Conservation (phyloP, 371 early-diverging fungal genomes). For the Gilbertella persicaria region DNA sequence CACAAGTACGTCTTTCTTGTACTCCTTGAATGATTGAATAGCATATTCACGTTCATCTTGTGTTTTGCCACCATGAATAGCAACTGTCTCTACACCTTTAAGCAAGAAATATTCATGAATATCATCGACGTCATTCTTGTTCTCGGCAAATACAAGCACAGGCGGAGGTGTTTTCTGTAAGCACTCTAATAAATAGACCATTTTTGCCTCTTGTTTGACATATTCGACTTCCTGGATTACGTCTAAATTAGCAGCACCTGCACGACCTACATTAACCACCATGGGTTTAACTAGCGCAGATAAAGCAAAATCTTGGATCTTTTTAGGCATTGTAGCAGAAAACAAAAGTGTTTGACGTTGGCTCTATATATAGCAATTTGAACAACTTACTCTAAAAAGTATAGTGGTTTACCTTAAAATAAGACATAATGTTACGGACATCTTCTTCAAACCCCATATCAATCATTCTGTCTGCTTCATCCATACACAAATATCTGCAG, state of each 20-base stretch:
- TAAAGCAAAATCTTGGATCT: conserved; percentile 93
- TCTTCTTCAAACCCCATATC: conserved; percentile 98
- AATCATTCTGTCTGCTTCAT: conserved; percentile 99
- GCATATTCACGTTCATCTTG: conserved; percentile 85
- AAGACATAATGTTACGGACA: conserved; percentile 91
- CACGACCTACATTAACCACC: conserved; percentile 98
- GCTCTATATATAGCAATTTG: conserved; percentile 25
- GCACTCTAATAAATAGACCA: conserved; percentile 88
- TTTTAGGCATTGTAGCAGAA: conserved; percentile 98
- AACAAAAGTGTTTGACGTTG: conserved; percentile 91
- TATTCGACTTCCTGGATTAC: conserved; percentile 98
- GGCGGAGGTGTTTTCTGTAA: conserved; percentile 95
- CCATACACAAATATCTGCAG: conserved; percentile 90
- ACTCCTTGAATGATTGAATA: conserved; percentile 77
- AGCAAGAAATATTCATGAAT: conserved; percentile 93
- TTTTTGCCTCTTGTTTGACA: conserved; percentile 94
- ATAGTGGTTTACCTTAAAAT: conserved; percentile 70
- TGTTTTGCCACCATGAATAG: conserved; percentile 94
- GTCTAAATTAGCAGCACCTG: conserved; percentile 96
- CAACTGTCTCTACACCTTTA: conserved; percentile 93
- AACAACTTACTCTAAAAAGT: no score
- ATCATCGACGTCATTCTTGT: conserved; percentile 99
- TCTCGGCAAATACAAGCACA: conserved; percentile 98
- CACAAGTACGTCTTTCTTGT: conserved; percentile 85
- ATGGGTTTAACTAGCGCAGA: conserved; percentile 88